Evolutionary conservation across 148 eudicot genomes (phyloP).

Genomic region (Amaranthus cruentus): DNA sequence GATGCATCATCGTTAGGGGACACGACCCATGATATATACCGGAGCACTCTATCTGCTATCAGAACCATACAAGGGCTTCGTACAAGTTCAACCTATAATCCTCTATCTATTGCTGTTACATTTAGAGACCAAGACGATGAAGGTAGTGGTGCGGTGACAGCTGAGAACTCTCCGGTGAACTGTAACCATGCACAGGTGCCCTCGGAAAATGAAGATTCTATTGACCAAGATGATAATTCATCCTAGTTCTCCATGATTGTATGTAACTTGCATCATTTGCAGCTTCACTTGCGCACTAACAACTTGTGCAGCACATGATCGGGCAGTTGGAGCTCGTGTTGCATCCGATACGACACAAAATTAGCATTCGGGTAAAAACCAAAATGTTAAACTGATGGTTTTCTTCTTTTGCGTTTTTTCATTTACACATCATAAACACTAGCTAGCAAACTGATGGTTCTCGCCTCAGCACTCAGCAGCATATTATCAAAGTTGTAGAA

Average conservation of each 20-base stretch:
- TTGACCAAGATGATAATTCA: slow-evolving; percentile 23
- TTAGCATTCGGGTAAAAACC: background rate
- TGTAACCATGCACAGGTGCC: slow-evolving; percentile 23
- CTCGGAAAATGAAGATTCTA: slow-evolving; percentile 26
- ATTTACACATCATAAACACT: background rate
- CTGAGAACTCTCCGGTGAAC: slow-evolving; percentile 59
- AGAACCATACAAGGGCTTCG: slow-evolving; percentile 74
- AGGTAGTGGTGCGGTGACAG: slow-evolving; percentile 70
- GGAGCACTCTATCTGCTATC: slow-evolving; percentile 74
- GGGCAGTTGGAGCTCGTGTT: background rate
- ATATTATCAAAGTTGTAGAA: too few relatives aligned
- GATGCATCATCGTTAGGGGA: slow-evolving; percentile 47
- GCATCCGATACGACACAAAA: background rate
- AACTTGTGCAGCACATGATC: background rate
- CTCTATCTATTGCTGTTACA: slow-evolving; percentile 59
- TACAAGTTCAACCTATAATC: slow-evolving; percentile 80
- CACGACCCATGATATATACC: slow-evolving; percentile 47
- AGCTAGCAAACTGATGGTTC: slow-evolving; percentile 4
- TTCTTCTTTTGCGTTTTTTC: background rate
- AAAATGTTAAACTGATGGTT: background rate
- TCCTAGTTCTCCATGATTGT: slow-evolving; percentile 26
- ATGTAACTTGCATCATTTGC: background rate
- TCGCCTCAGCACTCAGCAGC: too few relatives aligned
- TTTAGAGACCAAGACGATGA: slow-evolving; percentile 66
- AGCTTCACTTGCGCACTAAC: background rate